Conservation (phyloP, 805 yeast species). For the Brettanomyces custersianus region DNA sequence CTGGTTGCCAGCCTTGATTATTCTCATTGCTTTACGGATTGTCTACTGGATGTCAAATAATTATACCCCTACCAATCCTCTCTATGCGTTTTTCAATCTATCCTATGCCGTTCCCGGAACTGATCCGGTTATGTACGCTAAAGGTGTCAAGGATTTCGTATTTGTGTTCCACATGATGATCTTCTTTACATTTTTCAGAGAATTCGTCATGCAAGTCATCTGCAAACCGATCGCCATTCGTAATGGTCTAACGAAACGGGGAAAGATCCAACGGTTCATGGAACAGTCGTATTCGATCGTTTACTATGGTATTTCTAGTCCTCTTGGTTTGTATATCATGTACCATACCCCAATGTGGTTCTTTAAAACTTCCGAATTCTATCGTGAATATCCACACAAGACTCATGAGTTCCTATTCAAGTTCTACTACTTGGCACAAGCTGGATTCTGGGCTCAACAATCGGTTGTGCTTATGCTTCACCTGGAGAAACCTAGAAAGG, state of each 20-base stretch:
- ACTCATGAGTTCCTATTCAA: conserved; percentile 65
- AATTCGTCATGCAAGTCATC: conserved; percentile 77
- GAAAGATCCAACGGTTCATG: conserved; percentile 71
- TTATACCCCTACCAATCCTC: conserved; percentile 47
- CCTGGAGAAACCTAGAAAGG: conserved; percentile 92
- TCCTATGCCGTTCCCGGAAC: conserved; percentile 58
- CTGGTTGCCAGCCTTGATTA: conserved; percentile 61
- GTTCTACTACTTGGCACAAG: conserved; percentile 80
- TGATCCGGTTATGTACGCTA: conserved; percentile 58
- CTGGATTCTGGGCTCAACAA: conserved; percentile 97
- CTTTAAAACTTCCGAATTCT: conserved; percentile 78
- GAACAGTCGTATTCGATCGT: conserved; percentile 85
- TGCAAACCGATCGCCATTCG: conserved; percentile 61
- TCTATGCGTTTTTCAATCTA: conserved; percentile 54
- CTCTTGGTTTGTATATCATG: conserved; percentile 88
- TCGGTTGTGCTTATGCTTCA: conserved; percentile 73
- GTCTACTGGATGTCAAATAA: conserved; percentile 50
- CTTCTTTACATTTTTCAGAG: conserved; percentile 84
- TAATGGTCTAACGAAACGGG: conserved; percentile 42
- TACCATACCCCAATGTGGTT: conserved; percentile 76
- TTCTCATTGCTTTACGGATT: conserved; percentile 32
- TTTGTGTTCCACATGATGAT: conserved; percentile 77
- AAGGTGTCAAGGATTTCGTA: conserved; percentile 74
- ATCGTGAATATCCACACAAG: conserved; percentile 73
- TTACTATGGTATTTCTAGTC: conserved; percentile 75